phyloP scores from a whole-genome alignment of 805 yeast genomes.

The Scheffersomyces coipomensis region DNA sequence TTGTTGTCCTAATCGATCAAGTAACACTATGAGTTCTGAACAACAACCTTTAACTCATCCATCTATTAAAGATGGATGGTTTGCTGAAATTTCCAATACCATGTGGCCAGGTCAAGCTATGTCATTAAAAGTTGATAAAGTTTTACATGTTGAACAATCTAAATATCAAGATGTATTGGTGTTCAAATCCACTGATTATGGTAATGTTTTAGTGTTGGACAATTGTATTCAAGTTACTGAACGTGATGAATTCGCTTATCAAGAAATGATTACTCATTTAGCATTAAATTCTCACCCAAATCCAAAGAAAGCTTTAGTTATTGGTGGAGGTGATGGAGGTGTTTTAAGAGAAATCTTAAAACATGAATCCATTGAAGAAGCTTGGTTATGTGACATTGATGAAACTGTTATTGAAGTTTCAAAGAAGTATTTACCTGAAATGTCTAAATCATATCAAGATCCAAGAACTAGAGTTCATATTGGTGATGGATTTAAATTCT shows the following conservation, averaged over 20 bases:
- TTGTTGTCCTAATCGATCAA: too few species aligned
- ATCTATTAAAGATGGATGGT: conserved; percentile 85
- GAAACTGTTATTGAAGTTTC: conserved; percentile 87
- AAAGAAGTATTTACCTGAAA: conserved; percentile 81
- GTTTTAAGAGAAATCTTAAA: conserved; percentile 92
- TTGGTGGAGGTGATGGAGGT: conserved; percentile 99
- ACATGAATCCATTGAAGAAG: conserved; percentile 83
- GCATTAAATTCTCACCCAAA: conserved; percentile 91
- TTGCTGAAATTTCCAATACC: conserved; percentile 89
- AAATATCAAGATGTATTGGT: conserved; percentile 92
- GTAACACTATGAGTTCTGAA: conserved; percentile 19
- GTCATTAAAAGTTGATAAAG: conserved; percentile 83
- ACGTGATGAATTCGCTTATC: conserved; percentile 96
- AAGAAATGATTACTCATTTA: conserved; percentile 96
- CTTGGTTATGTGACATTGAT: conserved; percentile 91
- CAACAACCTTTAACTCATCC: conserved; percentile 59
- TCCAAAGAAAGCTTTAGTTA: conserved; percentile 90
- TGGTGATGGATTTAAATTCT: conserved; percentile 97
- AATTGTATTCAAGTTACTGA: conserved; percentile 96
- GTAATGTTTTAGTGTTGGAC: conserved; percentile 92
- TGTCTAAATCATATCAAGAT: conserved; percentile 80
- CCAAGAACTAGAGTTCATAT: conserved; percentile 89
- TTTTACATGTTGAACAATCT: conserved; percentile 81
- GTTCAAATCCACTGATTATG: conserved; percentile 90
- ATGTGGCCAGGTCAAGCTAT: conserved; percentile 99